Evolutionary conservation across 768 basidiomycete genomes (phyloP).

Genomic region (Tylopilus sp.): DNA sequence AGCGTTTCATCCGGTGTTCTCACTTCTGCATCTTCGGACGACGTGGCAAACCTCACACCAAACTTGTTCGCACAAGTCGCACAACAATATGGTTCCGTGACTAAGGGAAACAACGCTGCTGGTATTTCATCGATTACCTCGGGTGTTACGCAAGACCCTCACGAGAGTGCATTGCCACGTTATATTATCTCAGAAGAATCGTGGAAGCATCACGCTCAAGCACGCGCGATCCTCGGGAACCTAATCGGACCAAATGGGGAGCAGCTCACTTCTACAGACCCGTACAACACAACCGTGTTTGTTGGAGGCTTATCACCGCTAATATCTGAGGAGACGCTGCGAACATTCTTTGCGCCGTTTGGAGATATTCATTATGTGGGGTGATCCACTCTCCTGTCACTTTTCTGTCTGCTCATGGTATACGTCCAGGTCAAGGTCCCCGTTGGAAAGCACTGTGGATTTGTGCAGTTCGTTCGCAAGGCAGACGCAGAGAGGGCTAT

Average conservation of each 20-base stretch:
- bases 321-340: conserved; percentile 87
- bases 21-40: conserved; percentile 49
- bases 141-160: conserved; percentile 43
- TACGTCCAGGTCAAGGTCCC: conserved; percentile 84
- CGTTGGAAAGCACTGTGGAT: conserved; percentile 92
- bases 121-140: conserved; percentile 30
- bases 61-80: conserved; percentile 47
- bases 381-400: conserved; percentile 9
- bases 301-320: conserved; percentile 87
- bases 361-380: conserved; percentile 90
- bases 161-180: conserved; percentile 42
- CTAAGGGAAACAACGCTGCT: conserved; percentile 25
- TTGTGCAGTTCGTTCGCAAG: conserved; percentile 92
- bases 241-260: conserved; percentile 85
- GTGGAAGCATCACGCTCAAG: conserved; percentile 83
- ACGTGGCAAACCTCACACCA: conserved; percentile 47
- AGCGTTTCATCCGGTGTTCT: conserved; percentile 51
- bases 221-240: conserved; percentile 77
- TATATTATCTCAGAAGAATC: conserved; percentile 70
- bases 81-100: conserved; percentile 42
- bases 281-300: conserved; percentile 96
- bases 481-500: conserved; percentile 90
- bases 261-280: conserved; percentile 83
- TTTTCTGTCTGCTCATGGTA: conserved; percentile 1
- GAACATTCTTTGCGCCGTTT: conserved; percentile 90